Evolutionary conservation across 148 eudicot genomes (phyloP), one percentile per base, ranked within the genome.

Genomic region (Heliosperma pusillum): DNA sequence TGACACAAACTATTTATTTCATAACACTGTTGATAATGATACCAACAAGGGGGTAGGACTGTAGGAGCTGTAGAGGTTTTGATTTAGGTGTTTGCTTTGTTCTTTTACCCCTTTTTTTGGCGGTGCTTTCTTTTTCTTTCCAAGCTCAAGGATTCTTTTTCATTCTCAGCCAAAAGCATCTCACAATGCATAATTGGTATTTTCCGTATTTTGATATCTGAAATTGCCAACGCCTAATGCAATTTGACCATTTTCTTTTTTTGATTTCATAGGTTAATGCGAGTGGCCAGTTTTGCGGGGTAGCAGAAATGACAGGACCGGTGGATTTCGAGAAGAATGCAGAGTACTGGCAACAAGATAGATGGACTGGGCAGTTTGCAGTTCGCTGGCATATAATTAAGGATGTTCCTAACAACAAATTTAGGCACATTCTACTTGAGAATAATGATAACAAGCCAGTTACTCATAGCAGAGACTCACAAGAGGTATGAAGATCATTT

Each of bases 361-460:
- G 97, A 80, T 95, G 98, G 98, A 95, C 87, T 76, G 98, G 98
- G 13, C 96, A 87, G 84, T 95, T 95, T 74, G 85, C 89, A 66
- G 98, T 95, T 24, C 81, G 80, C 45, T 95, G 98, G 98, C 96
- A 85, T 75, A 81, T 95, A 50, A 81, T 95, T 1, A 95, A 95
- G 82, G 98, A 95, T 87, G 89, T 95, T 20, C 97, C 96, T 5
- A 95, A 95, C 73, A 86, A 86, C 80, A 89, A 81, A 73, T 89
- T 95, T 74, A 90, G 97, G 64, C 98, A 92, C 85, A 90, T 95
- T 75, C 81, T 92, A 63, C 92, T 95, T 36, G 93, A 92, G 78
- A 92, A 92, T 74, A 95, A 95, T 75, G 97, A 90, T 66, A 89
- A 92, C 86, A 92, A 95, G 86, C 98, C 98, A 55, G 98, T 95